Percentiles rank a stretch among this genome's conserved stretches.
These are phyloP conservation scores for Scenedesmus sp. DNA, from an alignment of 163 green algal species.

Conservation along the genomic window DNA sequence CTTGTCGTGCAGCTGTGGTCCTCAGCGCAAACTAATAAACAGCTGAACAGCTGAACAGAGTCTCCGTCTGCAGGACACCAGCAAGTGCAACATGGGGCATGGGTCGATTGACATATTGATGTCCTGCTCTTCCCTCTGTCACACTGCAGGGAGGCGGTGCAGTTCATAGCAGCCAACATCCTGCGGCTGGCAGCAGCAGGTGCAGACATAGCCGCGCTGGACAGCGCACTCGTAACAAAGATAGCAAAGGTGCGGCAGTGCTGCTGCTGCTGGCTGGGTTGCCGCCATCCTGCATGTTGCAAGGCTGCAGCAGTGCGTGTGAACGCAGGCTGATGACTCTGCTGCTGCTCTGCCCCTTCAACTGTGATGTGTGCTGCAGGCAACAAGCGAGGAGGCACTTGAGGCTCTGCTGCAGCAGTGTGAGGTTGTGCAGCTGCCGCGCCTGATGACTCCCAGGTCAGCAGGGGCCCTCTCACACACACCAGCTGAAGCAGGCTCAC, in stretches of 20 bases:
- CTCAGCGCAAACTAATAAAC: too few species aligned
- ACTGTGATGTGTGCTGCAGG: neutral
- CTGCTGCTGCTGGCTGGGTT: neutral
- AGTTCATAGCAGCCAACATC: constrained; percentile 6
- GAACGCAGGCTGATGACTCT: too few species aligned
- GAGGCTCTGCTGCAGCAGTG: neutral
- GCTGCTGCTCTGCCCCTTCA: neutral
- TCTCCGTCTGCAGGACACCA: too few species aligned
- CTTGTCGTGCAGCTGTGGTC: neutral
- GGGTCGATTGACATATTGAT: too few species aligned
- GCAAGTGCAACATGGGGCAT: too few species aligned
- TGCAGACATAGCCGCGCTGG: neutral
- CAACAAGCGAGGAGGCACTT: constrained; percentile 28
- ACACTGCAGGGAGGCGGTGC: neutral
- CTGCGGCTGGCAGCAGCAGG: constrained; percentile 1
- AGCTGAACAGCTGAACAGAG: too few species aligned
- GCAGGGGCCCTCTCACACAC: neutral
- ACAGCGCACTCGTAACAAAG: neutral
- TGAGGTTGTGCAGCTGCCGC: neutral
- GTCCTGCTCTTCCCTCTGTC: neutral
- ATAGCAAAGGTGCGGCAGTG: neutral
- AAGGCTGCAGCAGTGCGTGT: neutral
- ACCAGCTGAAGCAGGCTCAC: neutral
- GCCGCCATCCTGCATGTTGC: neutral
- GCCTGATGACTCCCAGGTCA: neutral